These are phyloP conservation scores for Cyclotella cryptica DNA, from an alignment of 108 stramenopile species.

Conservation along the genomic window DNA sequence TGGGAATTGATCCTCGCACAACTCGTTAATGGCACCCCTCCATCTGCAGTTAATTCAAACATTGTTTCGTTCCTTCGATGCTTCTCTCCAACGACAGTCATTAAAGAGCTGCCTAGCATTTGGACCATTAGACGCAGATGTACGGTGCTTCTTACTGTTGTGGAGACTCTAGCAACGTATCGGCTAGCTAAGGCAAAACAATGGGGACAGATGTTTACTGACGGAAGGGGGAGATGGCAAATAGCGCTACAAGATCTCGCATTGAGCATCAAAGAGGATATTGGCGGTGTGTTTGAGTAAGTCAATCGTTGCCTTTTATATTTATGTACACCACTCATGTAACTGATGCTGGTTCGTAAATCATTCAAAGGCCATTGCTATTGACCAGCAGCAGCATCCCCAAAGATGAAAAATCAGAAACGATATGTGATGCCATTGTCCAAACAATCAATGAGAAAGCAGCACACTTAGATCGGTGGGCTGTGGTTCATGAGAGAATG, in stretches of 20 bases:
- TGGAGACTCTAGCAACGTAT: constrained; percentile 7
- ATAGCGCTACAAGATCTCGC: constrained; percentile 12
- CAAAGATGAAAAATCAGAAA: constrained; percentile 14
- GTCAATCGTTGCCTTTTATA: neutral
- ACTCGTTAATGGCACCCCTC: constrained; percentile 14
- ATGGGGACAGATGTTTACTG: constrained; percentile 18
- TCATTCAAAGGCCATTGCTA: neutral
- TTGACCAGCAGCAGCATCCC: constrained; percentile 1
- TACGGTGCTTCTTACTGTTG: constrained; percentile 15
- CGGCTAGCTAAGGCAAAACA: constrained; percentile 6
- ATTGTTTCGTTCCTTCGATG: neutral
- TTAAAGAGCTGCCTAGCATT: constrained; percentile 17
- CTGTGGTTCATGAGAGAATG: neutral
- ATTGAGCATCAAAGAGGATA: constrained; percentile 2
- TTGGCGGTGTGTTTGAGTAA: constrained; percentile 4
- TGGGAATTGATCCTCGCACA: constrained; percentile 11
- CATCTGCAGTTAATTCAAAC: neutral
- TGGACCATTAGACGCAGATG: constrained; percentile 13
- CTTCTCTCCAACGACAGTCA: constrained; percentile 14
- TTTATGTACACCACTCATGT: neutral
- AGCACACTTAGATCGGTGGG: neutral
- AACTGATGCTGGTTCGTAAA: neutral
- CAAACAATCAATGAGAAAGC: constrained; percentile 11
- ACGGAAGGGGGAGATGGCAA: constrained; percentile 2
- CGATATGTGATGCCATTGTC: constrained; percentile 1